Base-by-base conservation (phyloP, 192 early-diverging fungal species). In the Coemansia sp. region DNA sequence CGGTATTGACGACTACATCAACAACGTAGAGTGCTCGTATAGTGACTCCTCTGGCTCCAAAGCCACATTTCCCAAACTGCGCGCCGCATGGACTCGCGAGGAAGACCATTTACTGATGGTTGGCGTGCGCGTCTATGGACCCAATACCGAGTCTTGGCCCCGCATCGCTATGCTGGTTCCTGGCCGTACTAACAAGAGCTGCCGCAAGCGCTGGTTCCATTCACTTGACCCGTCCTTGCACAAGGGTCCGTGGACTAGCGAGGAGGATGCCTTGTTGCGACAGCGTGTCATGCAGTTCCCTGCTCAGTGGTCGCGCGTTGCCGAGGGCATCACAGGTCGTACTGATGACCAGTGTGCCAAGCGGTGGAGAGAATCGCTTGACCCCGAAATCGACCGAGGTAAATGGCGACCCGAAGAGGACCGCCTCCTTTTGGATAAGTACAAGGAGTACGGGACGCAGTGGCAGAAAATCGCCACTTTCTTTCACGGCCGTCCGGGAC, bases 281-380 rank as follows among this genome's bases (percentile, higher is more conserved):
- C 75, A 90, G 57, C 91, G 90, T 10, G 90, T 94, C 11, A 69
- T 82, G 17, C 84, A 87, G 71, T 85, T 84, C 73, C 89, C 88
- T n/a, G 85, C 86, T 37, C 87, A 92, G 82, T 97, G 95, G 95
- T 89, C 89, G 63, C 86, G 88, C 42, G 91, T 97, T 41, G 90
- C 93, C 15, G 86, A 90, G 67, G 83, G 82, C 61, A 90, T 97
- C 51, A 78, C 82, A 5, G 93, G 93, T 17, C 82, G 95, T 17
- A 95, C 91, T 14, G 92, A 92, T 66, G 91, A 93, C 67, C 94
- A 95, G 68, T 97, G 95, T 68, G 92, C 94, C 36, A 94, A 94
- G 69, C 85, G 95, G 31, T 96, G 94, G 89, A 84, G 90, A 25
- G 94, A 96, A 81, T 89, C 89, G 59, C 81, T 96, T 38, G 93